phyloP scores from a whole-genome alignment of 805 yeast genomes.

The Cyberlindnera euphorbiiphila region DNA sequence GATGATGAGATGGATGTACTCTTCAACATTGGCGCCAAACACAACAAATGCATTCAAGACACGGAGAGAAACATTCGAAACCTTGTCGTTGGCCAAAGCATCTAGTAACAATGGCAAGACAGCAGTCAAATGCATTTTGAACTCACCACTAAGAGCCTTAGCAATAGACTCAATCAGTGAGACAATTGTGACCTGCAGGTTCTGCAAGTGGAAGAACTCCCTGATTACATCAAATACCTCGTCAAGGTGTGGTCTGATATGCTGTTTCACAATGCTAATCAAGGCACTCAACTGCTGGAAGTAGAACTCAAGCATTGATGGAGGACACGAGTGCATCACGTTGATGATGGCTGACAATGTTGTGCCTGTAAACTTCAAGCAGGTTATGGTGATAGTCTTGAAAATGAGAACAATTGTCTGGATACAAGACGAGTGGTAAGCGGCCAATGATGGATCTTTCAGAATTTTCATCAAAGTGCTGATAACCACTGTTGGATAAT shows the following conservation, averaged over 20 bases:
- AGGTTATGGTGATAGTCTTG: slow-evolving; percentile 81
- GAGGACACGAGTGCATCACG: slow-evolving; percentile 81
- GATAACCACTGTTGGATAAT: slow-evolving; percentile 92
- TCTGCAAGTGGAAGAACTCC: slow-evolving; percentile 62
- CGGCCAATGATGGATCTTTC: slow-evolving; percentile 77
- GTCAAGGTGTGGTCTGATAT: slow-evolving; percentile 76
- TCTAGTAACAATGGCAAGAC: slow-evolving; percentile 73
- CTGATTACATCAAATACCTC: slow-evolving; percentile 72
- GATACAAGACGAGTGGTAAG: slow-evolving; percentile 89
- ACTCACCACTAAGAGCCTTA: slow-evolving; percentile 85
- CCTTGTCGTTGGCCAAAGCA: slow-evolving; percentile 69
- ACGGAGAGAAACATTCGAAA: slow-evolving; percentile 61
- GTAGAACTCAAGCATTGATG: slow-evolving; percentile 76
- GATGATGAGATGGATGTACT: slow-evolving; percentile 79
- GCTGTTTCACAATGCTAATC: slow-evolving; percentile 80
- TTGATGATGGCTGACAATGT: slow-evolving; percentile 83
- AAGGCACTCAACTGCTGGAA: slow-evolving; percentile 84
- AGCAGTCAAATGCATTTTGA: slow-evolving; percentile 76
- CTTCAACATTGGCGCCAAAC: slow-evolving; percentile 85
- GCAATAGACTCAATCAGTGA: slow-evolving; percentile 81
- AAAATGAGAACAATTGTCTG: slow-evolving; percentile 91
- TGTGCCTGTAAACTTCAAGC: slow-evolving; percentile 84
- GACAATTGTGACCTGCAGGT: slow-evolving; percentile 74
- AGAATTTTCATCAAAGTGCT: slow-evolving; percentile 78
- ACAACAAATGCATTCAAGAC: slow-evolving; percentile 80